Conservation (phyloP, 495 filamentous ascomycete species). For the Thermothielavioides terrestris region DNA sequence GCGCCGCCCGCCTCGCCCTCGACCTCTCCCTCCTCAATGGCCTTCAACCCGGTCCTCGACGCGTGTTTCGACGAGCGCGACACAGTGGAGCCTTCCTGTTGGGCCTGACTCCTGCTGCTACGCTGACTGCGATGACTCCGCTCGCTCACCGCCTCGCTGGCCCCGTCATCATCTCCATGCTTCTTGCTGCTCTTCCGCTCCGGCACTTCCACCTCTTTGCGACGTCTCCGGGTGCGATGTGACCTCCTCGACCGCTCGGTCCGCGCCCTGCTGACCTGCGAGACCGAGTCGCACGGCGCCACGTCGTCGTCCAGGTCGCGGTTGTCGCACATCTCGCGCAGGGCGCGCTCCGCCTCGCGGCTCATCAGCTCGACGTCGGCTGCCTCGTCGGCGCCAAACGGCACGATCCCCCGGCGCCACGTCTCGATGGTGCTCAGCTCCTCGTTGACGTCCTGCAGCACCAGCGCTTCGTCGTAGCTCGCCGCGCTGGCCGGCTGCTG, state of each 20-base stretch:
- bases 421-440: constrained; percentile 61
- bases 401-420: constrained; percentile 72
- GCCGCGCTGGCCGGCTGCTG: constrained; percentile 3
- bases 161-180: not conserved
- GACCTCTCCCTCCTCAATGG: constrained; percentile 24
- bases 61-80: constrained; percentile 11
- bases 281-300: constrained; percentile 24
- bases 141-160: constrained; percentile 8
- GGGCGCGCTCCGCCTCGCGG: constrained; percentile 57
- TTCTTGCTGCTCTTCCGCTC: constrained; percentile 24
- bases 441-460: constrained; percentile 33
- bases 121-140: constrained; percentile 7
- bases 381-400: constrained; percentile 53
- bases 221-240: constrained; percentile 22
- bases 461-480: constrained; percentile 41
- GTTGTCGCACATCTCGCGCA: constrained; percentile 28
- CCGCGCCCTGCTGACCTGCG: constrained; percentile 14
- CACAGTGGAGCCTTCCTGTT: constrained; percentile 2
- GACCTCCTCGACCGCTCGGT: constrained; percentile 14
- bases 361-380: constrained; percentile 86
- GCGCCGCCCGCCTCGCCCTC: constrained; percentile 20
- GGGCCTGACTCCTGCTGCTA: constrained; percentile 1
- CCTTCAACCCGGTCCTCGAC: constrained; percentile 9
- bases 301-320: constrained; percentile 15
- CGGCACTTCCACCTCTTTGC: constrained; percentile 19